phyloP scores from a whole-genome alignment of 208 protist species.

The Trypanosoma cruzi region DNA sequence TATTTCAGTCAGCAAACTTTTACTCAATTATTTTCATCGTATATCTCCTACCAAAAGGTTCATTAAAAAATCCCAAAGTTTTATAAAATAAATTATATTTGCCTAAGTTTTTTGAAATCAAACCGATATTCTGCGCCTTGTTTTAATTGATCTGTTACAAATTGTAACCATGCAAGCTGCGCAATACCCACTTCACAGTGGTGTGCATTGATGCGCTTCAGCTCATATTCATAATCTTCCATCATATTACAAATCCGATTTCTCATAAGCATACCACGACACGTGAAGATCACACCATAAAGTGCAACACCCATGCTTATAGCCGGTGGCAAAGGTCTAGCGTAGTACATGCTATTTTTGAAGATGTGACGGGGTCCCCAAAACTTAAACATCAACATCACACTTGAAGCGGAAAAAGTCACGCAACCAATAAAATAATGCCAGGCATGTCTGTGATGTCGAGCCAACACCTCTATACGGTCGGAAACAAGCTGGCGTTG shows the following conservation, averaged over 20 bases:
- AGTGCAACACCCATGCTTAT: slow-evolving; percentile 87
- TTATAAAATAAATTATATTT: slow-evolving; percentile 24
- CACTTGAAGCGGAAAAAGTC: slow-evolving; percentile 53
- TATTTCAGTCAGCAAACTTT: slow-evolving; percentile 22
- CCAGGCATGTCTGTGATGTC: slow-evolving; percentile 65
- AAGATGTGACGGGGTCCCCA: slow-evolving; percentile 91
- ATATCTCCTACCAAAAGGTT: background rate
- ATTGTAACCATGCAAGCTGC: slow-evolving; percentile 90
- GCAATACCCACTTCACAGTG: slow-evolving; percentile 87
- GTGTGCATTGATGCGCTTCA: slow-evolving; percentile 90
- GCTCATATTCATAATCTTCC: slow-evolving; percentile 93
- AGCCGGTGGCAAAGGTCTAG: slow-evolving; percentile 77
- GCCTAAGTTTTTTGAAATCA: slow-evolving; percentile 83
- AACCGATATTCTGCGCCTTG: slow-evolving; percentile 78
- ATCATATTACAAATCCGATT: slow-evolving; percentile 89
- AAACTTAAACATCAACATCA: slow-evolving; percentile 73
- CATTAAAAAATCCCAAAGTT: background rate
- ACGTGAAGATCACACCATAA: slow-evolving; percentile 86
- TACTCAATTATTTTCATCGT: slow-evolving; percentile 1
- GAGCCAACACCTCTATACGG: slow-evolving; percentile 69
- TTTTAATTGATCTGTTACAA: slow-evolving; percentile 88
- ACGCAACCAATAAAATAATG: slow-evolving; percentile 89
- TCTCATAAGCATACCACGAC: slow-evolving; percentile 86
- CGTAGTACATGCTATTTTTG: slow-evolving; percentile 90
- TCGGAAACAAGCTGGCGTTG: slow-evolving; percentile 77